These are phyloP conservation scores for Xylariaceae sp. DNA, from an alignment of 2,329 filamentous ascomycete species.

Conservation along the genomic window DNA sequence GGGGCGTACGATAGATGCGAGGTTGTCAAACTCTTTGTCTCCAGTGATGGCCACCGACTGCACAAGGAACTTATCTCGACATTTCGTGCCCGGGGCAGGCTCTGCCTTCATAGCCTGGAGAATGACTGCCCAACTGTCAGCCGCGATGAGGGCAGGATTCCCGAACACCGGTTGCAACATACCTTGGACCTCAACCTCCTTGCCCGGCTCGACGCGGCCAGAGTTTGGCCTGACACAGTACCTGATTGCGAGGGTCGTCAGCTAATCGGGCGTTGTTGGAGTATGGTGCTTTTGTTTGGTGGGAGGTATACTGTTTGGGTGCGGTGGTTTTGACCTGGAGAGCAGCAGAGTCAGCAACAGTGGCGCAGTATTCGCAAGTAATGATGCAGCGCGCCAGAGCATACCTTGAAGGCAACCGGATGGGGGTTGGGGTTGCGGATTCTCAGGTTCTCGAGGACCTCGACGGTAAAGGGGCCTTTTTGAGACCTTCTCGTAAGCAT, in stretches of 20 bases:
- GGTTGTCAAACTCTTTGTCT: conserved; percentile 80
- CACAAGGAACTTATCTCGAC: conserved; percentile 96
- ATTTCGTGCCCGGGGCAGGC: conserved; percentile 80
- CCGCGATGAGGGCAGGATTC: conserved; percentile 13
- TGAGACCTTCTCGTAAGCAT: conserved; percentile 8
- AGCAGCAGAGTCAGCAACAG: conserved; percentile 14
- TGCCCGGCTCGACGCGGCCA: conserved; percentile 86
- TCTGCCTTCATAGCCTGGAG: conserved; percentile 98
- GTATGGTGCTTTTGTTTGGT: background rate
- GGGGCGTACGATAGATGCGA: conserved; percentile 71
- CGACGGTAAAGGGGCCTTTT: conserved; percentile 63
- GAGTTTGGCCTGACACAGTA: conserved; percentile 98
- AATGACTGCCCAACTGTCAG: conserved; percentile 60
- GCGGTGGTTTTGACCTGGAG: conserved; percentile 94
- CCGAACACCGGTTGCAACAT: conserved; percentile 33
- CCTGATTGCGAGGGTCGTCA: conserved; percentile 45
- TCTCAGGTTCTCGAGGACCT: conserved; percentile 63
- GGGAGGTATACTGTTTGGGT: conserved; percentile 82
- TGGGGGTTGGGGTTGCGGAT: conserved; percentile 63
- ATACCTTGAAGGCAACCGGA: conserved; percentile 69
- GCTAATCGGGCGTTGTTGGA: too few relatives aligned
- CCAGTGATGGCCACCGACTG: conserved; percentile 82
- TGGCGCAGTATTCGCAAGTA: too few relatives aligned
- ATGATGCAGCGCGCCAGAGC: conserved; percentile 12
- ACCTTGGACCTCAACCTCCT: conserved; percentile 92